phyloP scores from a whole-genome alignment of 2,329 filamentous ascomycete species.

The Xylariales sp. region DNA sequence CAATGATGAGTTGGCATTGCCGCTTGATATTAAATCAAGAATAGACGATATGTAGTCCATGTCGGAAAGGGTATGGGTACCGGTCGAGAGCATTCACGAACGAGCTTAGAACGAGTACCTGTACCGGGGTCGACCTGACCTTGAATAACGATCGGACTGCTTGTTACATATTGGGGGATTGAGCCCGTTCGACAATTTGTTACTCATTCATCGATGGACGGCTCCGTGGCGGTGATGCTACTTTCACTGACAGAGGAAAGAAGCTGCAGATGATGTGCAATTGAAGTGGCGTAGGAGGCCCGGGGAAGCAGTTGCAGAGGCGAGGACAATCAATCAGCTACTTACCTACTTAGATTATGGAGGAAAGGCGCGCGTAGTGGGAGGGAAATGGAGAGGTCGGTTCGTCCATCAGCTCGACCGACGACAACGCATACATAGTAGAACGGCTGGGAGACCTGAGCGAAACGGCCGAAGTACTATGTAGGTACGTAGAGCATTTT shows the following conservation, averaged over 20 bases:
- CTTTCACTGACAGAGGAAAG: background rate
- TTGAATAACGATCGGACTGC: conserved; percentile 18
- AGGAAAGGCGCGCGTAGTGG: too few species aligned
- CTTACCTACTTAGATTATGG: too few species aligned
- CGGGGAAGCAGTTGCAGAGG: background rate
- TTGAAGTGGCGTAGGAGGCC: background rate
- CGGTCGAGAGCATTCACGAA: conserved; percentile 15
- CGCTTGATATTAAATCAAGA: conserved; percentile 52
- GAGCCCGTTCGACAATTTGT: conserved; percentile 24
- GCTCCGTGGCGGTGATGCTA: conserved; percentile 17
- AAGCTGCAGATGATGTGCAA: background rate
- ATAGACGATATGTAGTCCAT: conserved; percentile 9
- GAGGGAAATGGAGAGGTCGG: too few species aligned
- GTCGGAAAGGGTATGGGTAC: conserved; percentile 27
- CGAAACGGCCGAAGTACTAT: too few species aligned
- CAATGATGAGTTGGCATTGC: conserved; percentile 75
- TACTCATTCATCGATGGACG: conserved; percentile 20
- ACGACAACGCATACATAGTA: too few species aligned
- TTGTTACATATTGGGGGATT: conserved; percentile 24
- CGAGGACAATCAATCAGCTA: too few species aligned
- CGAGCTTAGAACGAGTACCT: conserved; percentile 20
- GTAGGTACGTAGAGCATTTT: too few species aligned
- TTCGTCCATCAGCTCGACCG: too few species aligned
- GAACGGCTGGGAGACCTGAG: too few species aligned
- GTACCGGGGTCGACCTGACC: conserved; percentile 21